Evolutionary conservation across 805 yeast genomes (phyloP).

Genomic region (Spathaspora passalidarum): DNA sequence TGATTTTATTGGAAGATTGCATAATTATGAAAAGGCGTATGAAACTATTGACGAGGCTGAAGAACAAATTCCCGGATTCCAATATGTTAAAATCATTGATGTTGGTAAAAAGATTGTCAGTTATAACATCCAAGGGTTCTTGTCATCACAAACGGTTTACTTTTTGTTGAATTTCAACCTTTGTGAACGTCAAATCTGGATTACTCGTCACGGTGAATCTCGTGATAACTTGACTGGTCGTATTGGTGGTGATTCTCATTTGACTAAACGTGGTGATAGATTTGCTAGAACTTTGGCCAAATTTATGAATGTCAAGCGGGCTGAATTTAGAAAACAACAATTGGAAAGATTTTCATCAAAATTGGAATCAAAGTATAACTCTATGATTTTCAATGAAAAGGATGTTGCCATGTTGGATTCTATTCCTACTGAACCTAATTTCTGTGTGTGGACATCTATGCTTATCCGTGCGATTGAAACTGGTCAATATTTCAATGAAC

Average conservation of each 20-base stretch:
- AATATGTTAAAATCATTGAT: slow-evolving; percentile 92
- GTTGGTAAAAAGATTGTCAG: slow-evolving; percentile 94
- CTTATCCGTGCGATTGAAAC: slow-evolving; percentile 75
- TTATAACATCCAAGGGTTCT: slow-evolving; percentile 79
- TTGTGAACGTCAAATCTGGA: slow-evolving; percentile 88
- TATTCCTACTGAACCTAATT: slow-evolving; percentile 60
- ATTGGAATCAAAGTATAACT: slow-evolving; percentile 41
- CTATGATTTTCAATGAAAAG: slow-evolving; percentile 20
- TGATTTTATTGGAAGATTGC: slow-evolving; percentile 79
- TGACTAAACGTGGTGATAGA: slow-evolving; percentile 75
- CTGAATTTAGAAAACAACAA: slow-evolving; percentile 63
- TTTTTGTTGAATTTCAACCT: slow-evolving; percentile 86
- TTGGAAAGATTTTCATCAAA: slow-evolving; percentile 49
- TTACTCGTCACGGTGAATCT: slow-evolving; percentile 93
- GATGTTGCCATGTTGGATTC: slow-evolving; percentile 15
- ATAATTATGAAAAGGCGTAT: slow-evolving; percentile 84
- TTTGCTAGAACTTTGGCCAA: slow-evolving; percentile 70
- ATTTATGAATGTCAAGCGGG: slow-evolving; percentile 70
- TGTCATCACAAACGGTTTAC: slow-evolving; percentile 91
- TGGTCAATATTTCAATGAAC: slow-evolving; percentile 71
- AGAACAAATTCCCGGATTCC: slow-evolving; percentile 65
- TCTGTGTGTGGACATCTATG: slow-evolving; percentile 94
- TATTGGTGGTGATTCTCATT: slow-evolving; percentile 86
- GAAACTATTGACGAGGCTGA: slow-evolving; percentile 84
- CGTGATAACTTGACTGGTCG: slow-evolving; percentile 79